A percentile compares a stretch with the other conserved stretches of the same genome.
Evolutionary conservation across 2,329 filamentous ascomycete species (phyloP).

Genomic region (Chaetomiaceae sp.): DNA sequence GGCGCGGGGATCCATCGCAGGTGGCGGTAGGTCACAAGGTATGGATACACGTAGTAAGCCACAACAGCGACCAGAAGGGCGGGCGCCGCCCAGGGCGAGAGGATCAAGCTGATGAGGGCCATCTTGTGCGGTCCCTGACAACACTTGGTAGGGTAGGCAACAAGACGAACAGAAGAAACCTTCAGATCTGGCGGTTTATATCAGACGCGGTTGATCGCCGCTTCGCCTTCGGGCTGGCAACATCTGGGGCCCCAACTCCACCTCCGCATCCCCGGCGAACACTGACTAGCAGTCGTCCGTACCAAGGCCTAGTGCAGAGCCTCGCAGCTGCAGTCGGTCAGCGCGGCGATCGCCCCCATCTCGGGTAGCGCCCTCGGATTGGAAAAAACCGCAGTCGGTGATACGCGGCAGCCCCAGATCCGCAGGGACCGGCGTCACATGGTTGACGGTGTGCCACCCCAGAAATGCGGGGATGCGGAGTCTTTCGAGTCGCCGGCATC

Average conservation of each 20-base stretch:
- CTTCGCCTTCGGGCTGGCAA: neutral
- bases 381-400: slow-evolving; percentile 2
- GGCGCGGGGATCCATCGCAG: slow-evolving; percentile 58
- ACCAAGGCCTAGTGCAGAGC: neutral
- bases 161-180: neutral
- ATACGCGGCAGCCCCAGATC: slow-evolving; percentile 12
- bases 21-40: slow-evolving; percentile 49
- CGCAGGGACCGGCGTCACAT: slow-evolving; percentile 5
- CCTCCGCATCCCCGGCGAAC: no score
- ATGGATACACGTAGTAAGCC: slow-evolving; percentile 55
- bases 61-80: slow-evolving; percentile 45
- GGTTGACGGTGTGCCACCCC: slow-evolving; percentile 3
- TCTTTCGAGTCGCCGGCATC: slow-evolving; percentile 8
- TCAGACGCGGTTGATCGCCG: neutral
- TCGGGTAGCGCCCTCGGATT: slow-evolving; percentile 15
- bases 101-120: slow-evolving; percentile 23
- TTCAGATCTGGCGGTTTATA: neutral
- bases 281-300: neutral
- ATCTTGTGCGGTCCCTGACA: slow-evolving; percentile 10
- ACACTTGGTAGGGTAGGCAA: neutral
- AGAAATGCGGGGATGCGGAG: slow-evolving; percentile 16
- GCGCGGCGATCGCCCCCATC: neutral
- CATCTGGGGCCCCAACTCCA: neutral
- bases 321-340: neutral
- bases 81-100: slow-evolving; percentile 46